Conservation (phyloP, 2,329 filamentous ascomycete genomes). For the Allantophomopsis cytisporea region DNA sequence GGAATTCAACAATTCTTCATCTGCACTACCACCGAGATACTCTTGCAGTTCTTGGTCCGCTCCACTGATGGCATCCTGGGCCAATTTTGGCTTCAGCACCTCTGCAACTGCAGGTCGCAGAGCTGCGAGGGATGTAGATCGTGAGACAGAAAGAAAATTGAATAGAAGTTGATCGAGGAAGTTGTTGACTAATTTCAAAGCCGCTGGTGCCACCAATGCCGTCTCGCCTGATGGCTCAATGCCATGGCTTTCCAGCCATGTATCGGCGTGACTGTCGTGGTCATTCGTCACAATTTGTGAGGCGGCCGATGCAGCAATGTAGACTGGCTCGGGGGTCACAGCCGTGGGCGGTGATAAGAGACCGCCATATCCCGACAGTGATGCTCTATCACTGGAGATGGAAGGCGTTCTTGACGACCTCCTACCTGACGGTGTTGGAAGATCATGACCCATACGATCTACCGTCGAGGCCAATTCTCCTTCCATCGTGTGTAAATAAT, state of each 20-base stretch:
- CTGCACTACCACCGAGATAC: constrained; percentile 67
- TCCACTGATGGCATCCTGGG: constrained; percentile 67
- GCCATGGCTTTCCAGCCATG: constrained; percentile 56
- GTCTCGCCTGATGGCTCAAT: constrained; percentile 52
- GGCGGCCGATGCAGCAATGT: constrained; percentile 78
- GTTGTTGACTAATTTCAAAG: constrained; percentile 70
- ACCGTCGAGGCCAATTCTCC: too few relatives aligned
- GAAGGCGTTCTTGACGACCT: too few relatives aligned
- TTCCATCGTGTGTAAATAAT: too few relatives aligned
- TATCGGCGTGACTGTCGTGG: constrained; percentile 60
- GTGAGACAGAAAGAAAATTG: constrained; percentile 70
- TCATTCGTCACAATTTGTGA: constrained; percentile 86
- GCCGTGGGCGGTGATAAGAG: constrained; percentile 52
- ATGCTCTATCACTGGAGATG: constrained; percentile 47
- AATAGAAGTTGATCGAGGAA: constrained; percentile 92
- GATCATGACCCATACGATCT: too few relatives aligned
- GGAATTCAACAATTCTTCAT: constrained; percentile 54
- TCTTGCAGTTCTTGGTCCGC: constrained; percentile 81
- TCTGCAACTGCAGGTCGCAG: constrained; percentile 75
- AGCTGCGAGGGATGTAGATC: constrained; percentile 61
- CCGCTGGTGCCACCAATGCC: constrained; percentile 57
- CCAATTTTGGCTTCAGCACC: constrained; percentile 79
- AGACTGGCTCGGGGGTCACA: constrained; percentile 67
- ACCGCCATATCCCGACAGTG: constrained; percentile 39
- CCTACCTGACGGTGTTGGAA: too few relatives aligned